Percentiles rank a stretch among this genome's conserved stretches.
Evolutionary conservation across 768 basidiomycete species (phyloP).

Genomic region (Dioszegia aurantiaca): DNA sequence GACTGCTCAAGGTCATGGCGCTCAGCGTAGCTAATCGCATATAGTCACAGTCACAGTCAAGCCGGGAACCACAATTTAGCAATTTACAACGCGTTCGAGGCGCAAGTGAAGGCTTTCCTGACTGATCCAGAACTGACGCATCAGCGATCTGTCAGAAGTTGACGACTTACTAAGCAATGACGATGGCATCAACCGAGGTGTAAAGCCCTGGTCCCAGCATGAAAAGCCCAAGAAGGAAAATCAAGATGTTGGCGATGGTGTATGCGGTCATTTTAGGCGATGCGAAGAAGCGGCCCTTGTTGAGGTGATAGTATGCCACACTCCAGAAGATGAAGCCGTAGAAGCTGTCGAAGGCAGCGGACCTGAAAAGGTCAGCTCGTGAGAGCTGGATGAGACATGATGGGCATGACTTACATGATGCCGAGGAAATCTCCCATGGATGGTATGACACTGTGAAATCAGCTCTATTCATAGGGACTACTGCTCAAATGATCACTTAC

Average conservation of each 20-base stretch:
- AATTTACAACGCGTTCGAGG: constrained; percentile 31
- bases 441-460: constrained; percentile 32
- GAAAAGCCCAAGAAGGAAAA: constrained; percentile 40
- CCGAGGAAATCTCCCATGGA: constrained; percentile 46
- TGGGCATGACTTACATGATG: constrained; percentile 20
- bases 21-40: too few relatives aligned
- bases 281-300: constrained; percentile 24
- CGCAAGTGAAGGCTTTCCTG: constrained; percentile 34
- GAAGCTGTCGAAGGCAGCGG: constrained; percentile 43
- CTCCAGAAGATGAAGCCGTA: constrained; percentile 49
- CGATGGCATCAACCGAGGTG: constrained; percentile 39
- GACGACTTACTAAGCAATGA: constrained; percentile 40
- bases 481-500: constrained; percentile 18
- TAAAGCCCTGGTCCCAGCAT: constrained; percentile 47
- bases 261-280: constrained; percentile 20
- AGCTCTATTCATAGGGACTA: neutral
- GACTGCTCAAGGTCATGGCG: too few relatives aligned
- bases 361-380: constrained; percentile 11
- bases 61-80: too few relatives aligned
- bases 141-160: neutral
- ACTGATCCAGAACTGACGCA: constrained; percentile 28
- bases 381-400: neutral
- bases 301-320: constrained; percentile 44
- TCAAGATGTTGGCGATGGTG: constrained; percentile 38
- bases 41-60: too few relatives aligned